A percentile compares a stretch with the other conserved stretches of the same genome.
These are phyloP conservation scores for Trifolium repens DNA, from an alignment of 306 rosid species.

Conservation along the genomic window DNA sequence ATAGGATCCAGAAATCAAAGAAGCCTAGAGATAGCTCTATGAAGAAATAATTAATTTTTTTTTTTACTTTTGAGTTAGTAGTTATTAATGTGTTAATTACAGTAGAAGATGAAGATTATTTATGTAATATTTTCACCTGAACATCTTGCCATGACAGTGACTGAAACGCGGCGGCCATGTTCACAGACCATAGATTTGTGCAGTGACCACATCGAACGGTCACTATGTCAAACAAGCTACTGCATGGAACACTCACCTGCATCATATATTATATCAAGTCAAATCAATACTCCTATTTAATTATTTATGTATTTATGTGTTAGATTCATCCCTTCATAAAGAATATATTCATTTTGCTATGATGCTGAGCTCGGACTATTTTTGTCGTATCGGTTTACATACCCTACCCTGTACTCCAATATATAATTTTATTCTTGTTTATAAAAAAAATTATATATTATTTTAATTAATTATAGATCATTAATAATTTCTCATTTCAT, in stretches of 20 bases:
- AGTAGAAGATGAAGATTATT: not conserved
- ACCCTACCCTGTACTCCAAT: too few species aligned
- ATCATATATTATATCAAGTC: not conserved
- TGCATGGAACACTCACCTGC: slow-evolving; percentile 99
- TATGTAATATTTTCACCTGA: slow-evolving; percentile 53
- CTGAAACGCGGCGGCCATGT: slow-evolving; percentile 98
- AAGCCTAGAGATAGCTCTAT: not conserved
- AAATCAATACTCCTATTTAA: not conserved
- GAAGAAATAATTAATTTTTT: not conserved
- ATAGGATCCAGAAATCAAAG: slow-evolving; percentile 44
- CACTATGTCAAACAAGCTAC: slow-evolving; percentile 85
- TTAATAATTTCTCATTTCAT: not conserved
- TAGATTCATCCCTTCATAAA: too few species aligned
- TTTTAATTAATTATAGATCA: not conserved
- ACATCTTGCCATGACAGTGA: slow-evolving; percentile 88
- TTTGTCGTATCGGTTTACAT: too few species aligned
- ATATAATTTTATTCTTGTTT: too few species aligned
- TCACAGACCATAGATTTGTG: slow-evolving; percentile 98
- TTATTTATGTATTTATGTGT: not conserved
- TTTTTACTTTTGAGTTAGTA: not conserved
- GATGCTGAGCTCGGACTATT: too few species aligned
- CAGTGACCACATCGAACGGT: slow-evolving; percentile 99
- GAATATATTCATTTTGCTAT: too few species aligned
- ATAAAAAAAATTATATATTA: too few species aligned
- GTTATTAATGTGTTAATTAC: not conserved